These are phyloP conservation scores for Plasmodium fragile DNA, from an alignment of 169 alveolate species.

Conservation along the genomic window DNA sequence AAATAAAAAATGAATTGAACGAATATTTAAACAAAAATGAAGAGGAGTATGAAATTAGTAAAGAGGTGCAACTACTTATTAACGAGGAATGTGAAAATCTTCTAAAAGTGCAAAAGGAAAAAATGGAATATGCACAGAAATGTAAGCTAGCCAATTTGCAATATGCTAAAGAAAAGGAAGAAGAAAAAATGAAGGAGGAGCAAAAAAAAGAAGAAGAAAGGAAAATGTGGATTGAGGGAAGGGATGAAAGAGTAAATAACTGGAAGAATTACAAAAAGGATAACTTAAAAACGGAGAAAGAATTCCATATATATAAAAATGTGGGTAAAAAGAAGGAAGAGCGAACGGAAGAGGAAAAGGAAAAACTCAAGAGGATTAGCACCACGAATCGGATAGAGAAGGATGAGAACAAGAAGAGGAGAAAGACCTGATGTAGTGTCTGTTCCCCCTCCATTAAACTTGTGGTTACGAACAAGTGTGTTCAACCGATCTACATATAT, in stretches of 20 bases:
- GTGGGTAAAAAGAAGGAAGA: conserved; percentile 82
- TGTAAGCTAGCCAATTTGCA: conserved; percentile 87
- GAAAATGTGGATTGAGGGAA: conserved; percentile 84
- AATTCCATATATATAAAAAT: conserved; percentile 78
- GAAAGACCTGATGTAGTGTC: conserved; percentile 12
- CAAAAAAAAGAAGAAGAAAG: conserved; percentile 79
- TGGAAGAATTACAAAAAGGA: conserved; percentile 84
- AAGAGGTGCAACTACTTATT: conserved; percentile 83
- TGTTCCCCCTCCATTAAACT: background rate
- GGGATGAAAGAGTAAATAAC: conserved; percentile 83
- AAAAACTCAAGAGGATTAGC: conserved; percentile 40
- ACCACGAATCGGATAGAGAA: background rate
- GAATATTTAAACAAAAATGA: conserved; percentile 68
- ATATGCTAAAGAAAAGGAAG: conserved; percentile 81
- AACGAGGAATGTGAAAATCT: conserved; percentile 87
- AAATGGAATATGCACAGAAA: conserved; percentile 88
- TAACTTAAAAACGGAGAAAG: conserved; percentile 78
- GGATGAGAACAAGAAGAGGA: conserved; percentile 22
- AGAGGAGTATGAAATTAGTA: conserved; percentile 71
- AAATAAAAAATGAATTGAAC: conserved; percentile 76
- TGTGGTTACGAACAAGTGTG: background rate
- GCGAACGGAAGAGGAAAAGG: conserved; percentile 76
- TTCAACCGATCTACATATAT: background rate
- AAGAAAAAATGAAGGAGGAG: conserved; percentile 70
- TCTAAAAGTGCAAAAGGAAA: conserved; percentile 83